Conservation (phyloP, 352 stramenopile species). For the Globisporangium recalcitrans region DNA sequence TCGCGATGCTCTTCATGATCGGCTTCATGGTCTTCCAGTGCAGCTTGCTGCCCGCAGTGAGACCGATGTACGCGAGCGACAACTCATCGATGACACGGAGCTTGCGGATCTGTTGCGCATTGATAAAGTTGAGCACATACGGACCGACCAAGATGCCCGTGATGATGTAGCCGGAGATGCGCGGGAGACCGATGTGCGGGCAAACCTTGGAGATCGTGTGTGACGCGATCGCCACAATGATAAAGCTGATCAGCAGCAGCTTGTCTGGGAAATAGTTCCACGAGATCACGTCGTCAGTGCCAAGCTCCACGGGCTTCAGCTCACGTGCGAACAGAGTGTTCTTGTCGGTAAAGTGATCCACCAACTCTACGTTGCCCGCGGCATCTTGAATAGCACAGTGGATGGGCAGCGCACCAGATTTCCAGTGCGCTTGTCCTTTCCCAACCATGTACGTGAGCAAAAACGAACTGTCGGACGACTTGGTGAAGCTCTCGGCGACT, state of each 20-base stretch:
- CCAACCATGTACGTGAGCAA: constrained; percentile 58
- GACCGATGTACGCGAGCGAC: constrained; percentile 59
- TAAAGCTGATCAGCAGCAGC: constrained; percentile 44
- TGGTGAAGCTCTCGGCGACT: constrained; percentile 43
- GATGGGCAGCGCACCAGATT: constrained; percentile 47
- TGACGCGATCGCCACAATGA: constrained; percentile 55
- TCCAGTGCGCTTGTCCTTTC: constrained; percentile 47
- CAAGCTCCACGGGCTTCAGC: constrained; percentile 55
- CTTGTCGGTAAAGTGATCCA: constrained; percentile 56
- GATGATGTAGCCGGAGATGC: constrained; percentile 62
- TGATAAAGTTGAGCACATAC: constrained; percentile 56
- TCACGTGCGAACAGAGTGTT: constrained; percentile 63
- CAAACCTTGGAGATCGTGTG: constrained; percentile 58
- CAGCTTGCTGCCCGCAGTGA: constrained; percentile 57
- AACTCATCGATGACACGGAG: constrained; percentile 60
- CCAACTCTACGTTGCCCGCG: constrained; percentile 41
- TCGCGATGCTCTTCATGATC: constrained; percentile 54
- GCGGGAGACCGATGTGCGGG: constrained; percentile 49
- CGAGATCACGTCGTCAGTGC: constrained; percentile 39
- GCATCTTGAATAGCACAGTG: constrained; percentile 45
- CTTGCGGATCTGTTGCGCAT: constrained; percentile 36
- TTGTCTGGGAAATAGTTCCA: constrained; percentile 51
- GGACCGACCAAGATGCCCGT: constrained; percentile 62
- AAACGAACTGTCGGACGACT: constrained; percentile 39
- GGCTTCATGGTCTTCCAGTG: constrained; percentile 58